These are phyloP conservation scores for Cryptococcus sp. DNA, from an alignment of 1,284 basidiomycete genomes.

Conservation along the genomic window DNA sequence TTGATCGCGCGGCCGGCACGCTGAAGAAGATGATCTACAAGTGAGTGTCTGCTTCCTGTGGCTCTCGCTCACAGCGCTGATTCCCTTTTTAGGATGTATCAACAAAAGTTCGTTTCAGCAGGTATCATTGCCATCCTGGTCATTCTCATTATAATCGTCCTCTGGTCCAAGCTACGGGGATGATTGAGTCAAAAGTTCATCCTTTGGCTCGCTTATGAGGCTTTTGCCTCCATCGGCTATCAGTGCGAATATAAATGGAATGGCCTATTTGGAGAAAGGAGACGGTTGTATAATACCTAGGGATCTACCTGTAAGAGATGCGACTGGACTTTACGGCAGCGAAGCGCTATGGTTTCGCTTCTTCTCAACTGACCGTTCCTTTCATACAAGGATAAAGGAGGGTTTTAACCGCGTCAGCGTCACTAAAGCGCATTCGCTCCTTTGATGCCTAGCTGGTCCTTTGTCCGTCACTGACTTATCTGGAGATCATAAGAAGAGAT, in stretches of 20 bases:
- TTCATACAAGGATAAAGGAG: too few species aligned
- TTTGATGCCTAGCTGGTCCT: too few species aligned
- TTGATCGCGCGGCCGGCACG: constrained; percentile 61
- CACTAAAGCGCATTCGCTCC: not conserved
- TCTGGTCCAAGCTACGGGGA: constrained; percentile 51
- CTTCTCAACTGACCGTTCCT: too few species aligned
- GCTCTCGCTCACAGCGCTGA: constrained; percentile 6
- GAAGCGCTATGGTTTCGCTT: too few species aligned
- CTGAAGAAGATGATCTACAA: constrained; percentile 63
- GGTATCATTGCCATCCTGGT: constrained; percentile 54
- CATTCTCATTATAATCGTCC: constrained; percentile 52
- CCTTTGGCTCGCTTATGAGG: too few species aligned
- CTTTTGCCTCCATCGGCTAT: too few species aligned
- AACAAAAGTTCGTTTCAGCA: constrained; percentile 53
- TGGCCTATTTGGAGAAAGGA: too few species aligned
- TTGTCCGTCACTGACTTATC: too few species aligned
- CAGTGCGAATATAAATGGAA: not conserved
- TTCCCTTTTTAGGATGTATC: constrained; percentile 50
- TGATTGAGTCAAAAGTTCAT: constrained; percentile 2
- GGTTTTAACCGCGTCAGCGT: not conserved
- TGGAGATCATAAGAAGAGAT: too few species aligned
- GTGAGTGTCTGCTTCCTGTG: constrained; percentile 47
- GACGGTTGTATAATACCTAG: too few species aligned
- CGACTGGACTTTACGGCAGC: too few species aligned
- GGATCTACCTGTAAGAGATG: too few species aligned